Percentiles rank a stretch among this genome's conserved stretches.
Conservation (phyloP, 257 asterid genomes). For the Fraxinus excelsior region DNA sequence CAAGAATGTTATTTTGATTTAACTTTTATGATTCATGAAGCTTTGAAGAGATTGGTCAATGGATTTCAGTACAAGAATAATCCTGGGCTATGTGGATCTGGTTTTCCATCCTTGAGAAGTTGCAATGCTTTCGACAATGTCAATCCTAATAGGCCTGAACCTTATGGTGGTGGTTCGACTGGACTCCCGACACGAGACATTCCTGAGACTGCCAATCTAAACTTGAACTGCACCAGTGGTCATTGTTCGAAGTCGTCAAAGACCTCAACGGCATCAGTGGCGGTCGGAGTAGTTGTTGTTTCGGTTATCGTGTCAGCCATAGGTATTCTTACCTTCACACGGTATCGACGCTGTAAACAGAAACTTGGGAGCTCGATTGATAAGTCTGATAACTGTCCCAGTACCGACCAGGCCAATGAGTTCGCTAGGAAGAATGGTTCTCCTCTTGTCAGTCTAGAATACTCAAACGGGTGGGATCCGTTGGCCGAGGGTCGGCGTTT, state of each 20-base stretch:
- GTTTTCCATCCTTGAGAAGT: slow-evolving; percentile 54
- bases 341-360: slow-evolving; percentile 64
- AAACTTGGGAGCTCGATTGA: slow-evolving; percentile 45
- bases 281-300: slow-evolving; percentile 53
- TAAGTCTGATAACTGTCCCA: slow-evolving; percentile 36
- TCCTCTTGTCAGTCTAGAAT: slow-evolving; percentile 86
- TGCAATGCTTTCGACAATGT: slow-evolving; percentile 49
- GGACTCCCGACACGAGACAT: slow-evolving; percentile 59
- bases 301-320: slow-evolving; percentile 44
- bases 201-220: slow-evolving; percentile 83
- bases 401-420: slow-evolving; percentile 50
- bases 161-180: slow-evolving; percentile 52
- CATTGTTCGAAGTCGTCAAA: slow-evolving; percentile 54
- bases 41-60: slow-evolving; percentile 72
- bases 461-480: slow-evolving; percentile 93
- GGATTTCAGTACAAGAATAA: slow-evolving; percentile 78
- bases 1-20: slow-evolving; percentile 14
- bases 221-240: slow-evolving; percentile 57
- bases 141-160: slow-evolving; percentile 51
- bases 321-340: slow-evolving; percentile 41
- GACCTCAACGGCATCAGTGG: slow-evolving; percentile 61
- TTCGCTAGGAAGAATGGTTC: slow-evolving; percentile 66
- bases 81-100: slow-evolving; percentile 75
- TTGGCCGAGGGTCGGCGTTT: slow-evolving; percentile 75
- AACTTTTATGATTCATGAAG: slow-evolving; percentile 47